Conservation (phyloP, 345 rosid species). For the Euclidium syriacum region DNA sequence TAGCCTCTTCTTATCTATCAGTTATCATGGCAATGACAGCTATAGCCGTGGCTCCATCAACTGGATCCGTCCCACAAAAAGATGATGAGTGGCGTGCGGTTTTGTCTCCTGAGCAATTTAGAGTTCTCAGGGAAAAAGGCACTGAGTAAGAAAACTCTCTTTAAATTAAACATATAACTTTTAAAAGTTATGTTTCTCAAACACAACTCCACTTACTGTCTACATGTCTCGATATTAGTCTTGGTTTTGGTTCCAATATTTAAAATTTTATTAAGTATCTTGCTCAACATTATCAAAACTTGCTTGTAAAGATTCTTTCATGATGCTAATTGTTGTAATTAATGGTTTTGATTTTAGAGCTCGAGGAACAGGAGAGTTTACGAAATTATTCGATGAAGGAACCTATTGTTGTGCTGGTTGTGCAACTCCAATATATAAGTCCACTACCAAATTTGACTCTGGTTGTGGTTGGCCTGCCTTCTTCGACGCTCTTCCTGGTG, state of each 20-base stretch:
- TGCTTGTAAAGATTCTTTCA: too few relatives aligned
- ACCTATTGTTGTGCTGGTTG: conserved; percentile 74
- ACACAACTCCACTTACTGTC: too few relatives aligned
- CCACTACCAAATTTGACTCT: conserved; percentile 69
- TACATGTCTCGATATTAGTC: too few relatives aligned
- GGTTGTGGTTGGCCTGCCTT: conserved; percentile 94
- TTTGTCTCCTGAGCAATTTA: conserved; percentile 77
- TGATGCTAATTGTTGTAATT: too few relatives aligned
- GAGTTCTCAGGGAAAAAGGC: conserved; percentile 69
- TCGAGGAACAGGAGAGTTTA: conserved; percentile 70
- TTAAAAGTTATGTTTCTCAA: too few relatives aligned
- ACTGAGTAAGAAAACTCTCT: conserved; percentile 54
- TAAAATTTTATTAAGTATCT: too few relatives aligned
- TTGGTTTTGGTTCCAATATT: too few relatives aligned
- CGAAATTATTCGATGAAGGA: conserved; percentile 58
- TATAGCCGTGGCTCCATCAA: conserved; percentile 13
- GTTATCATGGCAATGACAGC: background rate
- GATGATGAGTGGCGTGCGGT: conserved; percentile 84
- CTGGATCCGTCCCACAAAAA: conserved; percentile 54
- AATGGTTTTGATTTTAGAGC: conserved; percentile 33
- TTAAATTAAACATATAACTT: too few relatives aligned
- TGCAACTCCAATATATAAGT: conserved; percentile 65
- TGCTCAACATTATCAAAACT: too few relatives aligned
- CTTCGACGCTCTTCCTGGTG: conserved; percentile 76
- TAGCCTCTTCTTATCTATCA: background rate